Percentiles rank a stretch among this genome's conserved stretches.
phyloP scores from a whole-genome alignment of 2,329 filamentous ascomycete genomes.

The Ilyonectria robusta region DNA sequence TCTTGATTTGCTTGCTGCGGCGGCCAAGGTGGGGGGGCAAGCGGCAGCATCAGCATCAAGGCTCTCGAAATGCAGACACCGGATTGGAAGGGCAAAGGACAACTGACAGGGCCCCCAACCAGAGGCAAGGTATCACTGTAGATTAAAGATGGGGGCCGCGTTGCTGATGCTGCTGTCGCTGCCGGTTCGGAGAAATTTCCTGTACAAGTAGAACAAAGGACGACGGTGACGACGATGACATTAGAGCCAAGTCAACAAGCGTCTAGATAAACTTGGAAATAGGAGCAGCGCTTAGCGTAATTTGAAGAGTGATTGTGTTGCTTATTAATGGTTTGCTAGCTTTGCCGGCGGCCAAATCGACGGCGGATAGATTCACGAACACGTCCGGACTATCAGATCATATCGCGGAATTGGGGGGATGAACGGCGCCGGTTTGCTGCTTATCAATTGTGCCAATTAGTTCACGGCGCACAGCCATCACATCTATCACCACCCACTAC shows the following conservation, averaged over 20 bases:
- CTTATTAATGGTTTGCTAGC: not conserved
- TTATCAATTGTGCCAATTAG: not conserved
- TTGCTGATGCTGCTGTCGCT: too few species aligned
- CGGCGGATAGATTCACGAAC: not conserved
- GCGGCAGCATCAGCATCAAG: not conserved
- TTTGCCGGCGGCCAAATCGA: not conserved
- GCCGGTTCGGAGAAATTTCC: too few species aligned
- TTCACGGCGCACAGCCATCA: not conserved
- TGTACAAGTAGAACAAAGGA: not conserved
- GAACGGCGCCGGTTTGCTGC: not conserved
- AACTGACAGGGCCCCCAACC: not conserved
- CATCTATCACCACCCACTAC: not conserved
- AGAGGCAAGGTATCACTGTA: not conserved
- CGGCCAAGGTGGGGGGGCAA: not conserved
- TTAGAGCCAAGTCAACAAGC: not conserved
- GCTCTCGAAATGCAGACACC: constrained; percentile 1
- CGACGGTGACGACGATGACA: not conserved
- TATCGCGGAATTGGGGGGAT: not conserved
- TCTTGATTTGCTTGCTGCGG: constrained; percentile 9
- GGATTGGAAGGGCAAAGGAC: constrained; percentile 17
- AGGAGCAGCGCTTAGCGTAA: not conserved
- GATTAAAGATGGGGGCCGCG: not conserved
- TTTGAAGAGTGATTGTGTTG: not conserved
- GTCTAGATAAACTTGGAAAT: not conserved
- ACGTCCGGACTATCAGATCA: not conserved